Evolutionary conservation across 2,329 filamentous ascomycete genomes (phyloP).

Genomic region (Alternaria infectoria): DNA sequence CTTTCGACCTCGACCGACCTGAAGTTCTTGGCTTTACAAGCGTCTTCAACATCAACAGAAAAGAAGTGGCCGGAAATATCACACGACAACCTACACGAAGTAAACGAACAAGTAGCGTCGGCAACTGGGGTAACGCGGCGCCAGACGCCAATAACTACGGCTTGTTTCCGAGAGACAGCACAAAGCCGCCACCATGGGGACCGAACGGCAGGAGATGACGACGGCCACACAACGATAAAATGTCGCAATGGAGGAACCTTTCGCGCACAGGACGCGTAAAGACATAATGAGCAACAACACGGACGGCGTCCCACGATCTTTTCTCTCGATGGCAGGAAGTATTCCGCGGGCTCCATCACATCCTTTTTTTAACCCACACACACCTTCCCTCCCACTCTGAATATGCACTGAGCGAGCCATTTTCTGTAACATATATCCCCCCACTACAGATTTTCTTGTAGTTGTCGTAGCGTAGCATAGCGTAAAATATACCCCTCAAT

Average conservation of each 20-base stretch:
- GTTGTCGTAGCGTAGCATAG: neutral
- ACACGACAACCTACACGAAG: slow-evolving; percentile 35
- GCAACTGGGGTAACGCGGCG: slow-evolving; percentile 31
- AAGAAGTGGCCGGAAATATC: slow-evolving; percentile 37
- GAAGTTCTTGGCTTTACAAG: slow-evolving; percentile 46
- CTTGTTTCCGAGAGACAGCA: slow-evolving; percentile 23
- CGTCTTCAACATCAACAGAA: slow-evolving; percentile 32
- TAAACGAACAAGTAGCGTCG: slow-evolving; percentile 38
- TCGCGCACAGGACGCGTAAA: slow-evolving; percentile 8
- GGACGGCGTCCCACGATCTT: slow-evolving; percentile 3
- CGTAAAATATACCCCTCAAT: neutral
- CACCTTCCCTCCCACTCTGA: neutral
- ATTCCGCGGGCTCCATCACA: slow-evolving; percentile 40
- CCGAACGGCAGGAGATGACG: slow-evolving; percentile 27
- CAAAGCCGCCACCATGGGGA: slow-evolving; percentile 24
- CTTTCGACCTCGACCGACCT: slow-evolving; percentile 50
- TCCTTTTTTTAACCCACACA: neutral
- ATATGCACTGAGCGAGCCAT: neutral
- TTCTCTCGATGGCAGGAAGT: slow-evolving; percentile 38
- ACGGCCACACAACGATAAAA: neutral
- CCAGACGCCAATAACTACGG: slow-evolving; percentile 14
- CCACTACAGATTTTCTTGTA: neutral
- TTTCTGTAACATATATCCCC: slow-evolving; percentile 1
- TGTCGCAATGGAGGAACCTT: neutral
- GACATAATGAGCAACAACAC: slow-evolving; percentile 2